Percentiles rank a stretch among this genome's conserved stretches.
Evolutionary conservation across 495 filamentous ascomycete species (phyloP).

Genomic region (Podospora anserina): DNA sequence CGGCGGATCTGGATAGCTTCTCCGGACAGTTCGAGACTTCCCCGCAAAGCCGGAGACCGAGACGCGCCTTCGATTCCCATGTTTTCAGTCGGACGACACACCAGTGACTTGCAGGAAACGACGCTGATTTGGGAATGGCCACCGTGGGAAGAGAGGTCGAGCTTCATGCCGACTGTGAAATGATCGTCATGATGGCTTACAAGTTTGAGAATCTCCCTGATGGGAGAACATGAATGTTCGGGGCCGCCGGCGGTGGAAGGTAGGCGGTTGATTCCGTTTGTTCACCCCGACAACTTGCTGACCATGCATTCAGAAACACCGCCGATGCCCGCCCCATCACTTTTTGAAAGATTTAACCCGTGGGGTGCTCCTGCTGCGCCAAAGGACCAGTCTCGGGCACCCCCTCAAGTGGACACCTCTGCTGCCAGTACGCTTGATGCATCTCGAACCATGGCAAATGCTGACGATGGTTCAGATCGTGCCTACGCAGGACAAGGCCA

Average conservation of each 20-base stretch:
- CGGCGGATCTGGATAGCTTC: conserved; percentile 8
- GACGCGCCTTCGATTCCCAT: conserved; percentile 15
- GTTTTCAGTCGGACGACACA: conserved; percentile 10
- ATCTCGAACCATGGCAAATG: conserved; percentile 13
- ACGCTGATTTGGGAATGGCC: conserved; percentile 41
- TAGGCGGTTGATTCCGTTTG: conserved; percentile 24
- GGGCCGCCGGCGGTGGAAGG: conserved; percentile 36
- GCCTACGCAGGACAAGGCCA: conserved; percentile 56
- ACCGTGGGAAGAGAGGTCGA: conserved; percentile 54
- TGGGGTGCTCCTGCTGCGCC: conserved; percentile 24
- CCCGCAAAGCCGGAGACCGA: neutral
- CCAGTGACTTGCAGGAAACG: conserved; percentile 16
- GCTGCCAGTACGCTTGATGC: conserved; percentile 53
- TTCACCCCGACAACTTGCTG: conserved; percentile 9
- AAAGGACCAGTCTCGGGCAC: conserved; percentile 35
- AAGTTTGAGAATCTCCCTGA: conserved; percentile 85
- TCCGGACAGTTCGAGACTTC: neutral
- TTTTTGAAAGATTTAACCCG: conserved; percentile 42
- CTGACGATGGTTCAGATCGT: conserved; percentile 53
- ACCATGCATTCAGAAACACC: conserved; percentile 27
- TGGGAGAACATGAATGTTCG: conserved; percentile 87
- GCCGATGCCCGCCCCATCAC: conserved; percentile 29
- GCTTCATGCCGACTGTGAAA: conserved; percentile 87
- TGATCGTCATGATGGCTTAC: conserved; percentile 82
- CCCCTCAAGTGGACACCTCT: conserved; percentile 52